These are phyloP conservation scores for Nothophoma quercina DNA, from an alignment of 2,329 filamentous ascomycete species.

Conservation along the genomic window DNA sequence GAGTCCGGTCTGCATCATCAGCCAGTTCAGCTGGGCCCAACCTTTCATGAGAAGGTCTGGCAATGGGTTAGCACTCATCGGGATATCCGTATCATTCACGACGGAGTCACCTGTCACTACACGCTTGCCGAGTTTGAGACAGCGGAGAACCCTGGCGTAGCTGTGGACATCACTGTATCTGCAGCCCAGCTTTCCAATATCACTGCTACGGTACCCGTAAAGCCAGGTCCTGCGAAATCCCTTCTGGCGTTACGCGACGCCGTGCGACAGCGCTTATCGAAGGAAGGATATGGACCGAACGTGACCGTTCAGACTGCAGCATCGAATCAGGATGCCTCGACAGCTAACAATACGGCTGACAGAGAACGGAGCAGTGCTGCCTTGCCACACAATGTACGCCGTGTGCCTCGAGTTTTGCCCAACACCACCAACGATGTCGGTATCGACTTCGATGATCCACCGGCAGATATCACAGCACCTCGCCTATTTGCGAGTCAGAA, in stretches of 20 bases:
- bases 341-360: not conserved
- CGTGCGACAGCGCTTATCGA: constrained; percentile 28
- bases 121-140: constrained; percentile 44
- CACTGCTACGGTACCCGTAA: not conserved
- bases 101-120: constrained; percentile 46
- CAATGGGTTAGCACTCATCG: constrained; percentile 63
- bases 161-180: not conserved
- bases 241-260: constrained; percentile 26
- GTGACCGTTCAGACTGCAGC: not conserved
- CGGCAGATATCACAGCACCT: constrained; percentile 28
- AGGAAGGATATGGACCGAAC: constrained; percentile 8
- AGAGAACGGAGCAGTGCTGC: not conserved
- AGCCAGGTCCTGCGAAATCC: constrained; percentile 19
- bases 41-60: constrained; percentile 64
- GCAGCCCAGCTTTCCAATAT: not conserved
- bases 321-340: not conserved
- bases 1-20: not conserved
- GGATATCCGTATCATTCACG: constrained; percentile 62
- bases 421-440: constrained; percentile 5
- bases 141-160: constrained; percentile 31
- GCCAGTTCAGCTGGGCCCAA: constrained; percentile 52
- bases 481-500: constrained; percentile 59
- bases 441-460: constrained; percentile 39
- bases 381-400: not conserved
- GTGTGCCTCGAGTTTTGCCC: constrained; percentile 23